These are phyloP conservation scores for Petrea volubilis DNA, from an alignment of 257 asterid genomes.

Conservation along the genomic window DNA sequence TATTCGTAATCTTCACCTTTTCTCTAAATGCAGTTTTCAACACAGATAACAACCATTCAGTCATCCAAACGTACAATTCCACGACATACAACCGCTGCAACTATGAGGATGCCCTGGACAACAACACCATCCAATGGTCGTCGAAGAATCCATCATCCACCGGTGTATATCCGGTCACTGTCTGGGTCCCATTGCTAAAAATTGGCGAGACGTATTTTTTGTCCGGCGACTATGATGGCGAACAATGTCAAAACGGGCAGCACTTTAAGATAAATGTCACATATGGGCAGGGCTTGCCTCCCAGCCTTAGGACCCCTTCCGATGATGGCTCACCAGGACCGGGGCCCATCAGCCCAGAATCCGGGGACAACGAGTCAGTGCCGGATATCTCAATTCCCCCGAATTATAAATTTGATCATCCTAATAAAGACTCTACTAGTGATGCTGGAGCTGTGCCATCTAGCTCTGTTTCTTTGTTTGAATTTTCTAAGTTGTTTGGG, in stretches of 20 bases:
- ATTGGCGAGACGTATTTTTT: conserved; percentile 62
- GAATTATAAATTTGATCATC: conserved; percentile 50
- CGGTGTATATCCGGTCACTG: conserved; percentile 36
- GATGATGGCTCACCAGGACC: conserved; percentile 42
- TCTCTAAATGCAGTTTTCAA: conserved; percentile 66
- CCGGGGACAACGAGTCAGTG: conserved; percentile 56
- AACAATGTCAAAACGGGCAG: conserved; percentile 74
- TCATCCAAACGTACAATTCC: conserved; percentile 71
- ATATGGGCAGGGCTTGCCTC: conserved; percentile 71
- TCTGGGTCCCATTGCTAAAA: conserved; percentile 56
- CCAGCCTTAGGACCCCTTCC: conserved; percentile 39
- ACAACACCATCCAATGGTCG: conserved; percentile 73
- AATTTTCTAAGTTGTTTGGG: conserved; percentile 30
- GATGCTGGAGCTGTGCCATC: conserved; percentile 48
- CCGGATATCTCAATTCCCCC: conserved; percentile 83
- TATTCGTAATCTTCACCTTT: not conserved
- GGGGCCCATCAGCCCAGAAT: conserved; percentile 49
- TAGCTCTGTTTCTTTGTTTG: conserved; percentile 25
- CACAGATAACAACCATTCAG: conserved; percentile 82
- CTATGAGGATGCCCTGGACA: conserved; percentile 41
- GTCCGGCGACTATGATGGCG: conserved; percentile 88
- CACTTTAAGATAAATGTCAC: conserved; percentile 60
- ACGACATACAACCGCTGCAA: conserved; percentile 64
- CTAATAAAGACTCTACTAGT: conserved; percentile 47
- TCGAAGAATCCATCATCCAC: conserved; percentile 62